Conservation (phyloP, 2,329 filamentous ascomycete genomes). For the Aspergillus japonicus region DNA sequence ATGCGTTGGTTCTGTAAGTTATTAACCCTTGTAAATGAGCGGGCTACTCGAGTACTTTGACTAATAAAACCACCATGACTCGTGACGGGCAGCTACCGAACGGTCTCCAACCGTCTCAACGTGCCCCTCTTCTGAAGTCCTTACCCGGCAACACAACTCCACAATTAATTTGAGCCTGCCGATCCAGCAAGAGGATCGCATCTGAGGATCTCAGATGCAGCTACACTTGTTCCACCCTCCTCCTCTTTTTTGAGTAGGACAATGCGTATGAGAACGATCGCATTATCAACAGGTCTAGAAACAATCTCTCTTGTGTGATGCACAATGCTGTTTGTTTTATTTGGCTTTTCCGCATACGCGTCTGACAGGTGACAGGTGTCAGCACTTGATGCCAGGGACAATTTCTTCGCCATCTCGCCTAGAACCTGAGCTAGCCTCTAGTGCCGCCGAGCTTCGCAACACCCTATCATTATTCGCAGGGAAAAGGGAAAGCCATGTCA, state of each 20-base stretch:
- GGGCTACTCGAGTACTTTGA: not conserved
- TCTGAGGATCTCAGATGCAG: not conserved
- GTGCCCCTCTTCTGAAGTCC: not conserved
- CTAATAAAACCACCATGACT: not conserved
- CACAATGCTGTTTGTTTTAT: not conserved
- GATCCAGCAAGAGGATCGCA: not conserved
- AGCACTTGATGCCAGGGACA: not conserved
- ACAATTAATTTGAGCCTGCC: not conserved
- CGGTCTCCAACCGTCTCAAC: not conserved
- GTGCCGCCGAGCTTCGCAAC: not conserved
- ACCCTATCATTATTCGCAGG: not conserved
- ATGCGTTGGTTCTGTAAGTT: no score
- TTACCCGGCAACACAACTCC: not conserved
- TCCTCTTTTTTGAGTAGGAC: not conserved
- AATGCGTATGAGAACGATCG: not conserved
- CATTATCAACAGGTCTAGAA: not conserved
- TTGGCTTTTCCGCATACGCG: not conserved
- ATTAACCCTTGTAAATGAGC: no score
- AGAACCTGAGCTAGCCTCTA: not conserved
- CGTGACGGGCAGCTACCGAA: not conserved
- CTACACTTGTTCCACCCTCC: not conserved
- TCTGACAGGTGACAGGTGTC: not conserved
- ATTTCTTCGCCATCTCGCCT: not conserved
- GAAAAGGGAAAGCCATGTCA: not conserved
- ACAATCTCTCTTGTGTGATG: not conserved